Evolutionary conservation across 2,329 filamentous ascomycete species (phyloP).

Genomic region (Xylariaceae sp.): DNA sequence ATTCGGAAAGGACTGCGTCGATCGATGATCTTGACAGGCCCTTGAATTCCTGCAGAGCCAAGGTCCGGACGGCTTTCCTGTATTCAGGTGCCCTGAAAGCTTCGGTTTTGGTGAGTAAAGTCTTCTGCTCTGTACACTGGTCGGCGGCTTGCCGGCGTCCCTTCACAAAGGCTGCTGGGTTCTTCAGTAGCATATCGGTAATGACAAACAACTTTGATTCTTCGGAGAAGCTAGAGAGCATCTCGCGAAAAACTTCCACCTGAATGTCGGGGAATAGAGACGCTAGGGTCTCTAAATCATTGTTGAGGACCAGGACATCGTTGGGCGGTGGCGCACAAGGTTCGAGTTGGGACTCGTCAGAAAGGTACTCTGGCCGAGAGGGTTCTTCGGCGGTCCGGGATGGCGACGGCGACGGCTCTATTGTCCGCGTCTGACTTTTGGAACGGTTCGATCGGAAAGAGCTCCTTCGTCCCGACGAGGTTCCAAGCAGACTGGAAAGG

Average conservation of each 20-base stretch:
- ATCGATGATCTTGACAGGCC: constrained; percentile 75
- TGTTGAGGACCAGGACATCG: constrained; percentile 73
- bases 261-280: constrained; percentile 82
- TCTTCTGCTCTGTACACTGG: constrained; percentile 38
- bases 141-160: constrained; percentile 61
- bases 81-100: constrained; percentile 72
- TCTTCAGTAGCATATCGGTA: constrained; percentile 77
- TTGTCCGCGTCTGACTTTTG: constrained; percentile 22
- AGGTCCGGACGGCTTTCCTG: constrained; percentile 68
- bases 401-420: constrained; percentile 29
- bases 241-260: constrained; percentile 81
- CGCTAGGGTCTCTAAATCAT: constrained; percentile 69
- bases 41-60: constrained; percentile 77
- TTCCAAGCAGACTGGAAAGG: constrained; percentile 33
- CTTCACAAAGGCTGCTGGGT: constrained; percentile 71
- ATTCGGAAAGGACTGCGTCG: constrained; percentile 78
- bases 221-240: constrained; percentile 75
- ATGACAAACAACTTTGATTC: constrained; percentile 79
- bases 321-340: constrained; percentile 57
- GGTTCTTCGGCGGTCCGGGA: constrained; percentile 30
- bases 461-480: constrained; percentile 31
- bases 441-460: constrained; percentile 27
- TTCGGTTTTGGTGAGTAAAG: constrained; percentile 62
- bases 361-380: constrained; percentile 54
- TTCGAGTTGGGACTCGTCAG: constrained; percentile 60